phyloP scores from a whole-genome alignment of 2,329 filamentous ascomycete species.

The Calonectria multiphialidica region DNA sequence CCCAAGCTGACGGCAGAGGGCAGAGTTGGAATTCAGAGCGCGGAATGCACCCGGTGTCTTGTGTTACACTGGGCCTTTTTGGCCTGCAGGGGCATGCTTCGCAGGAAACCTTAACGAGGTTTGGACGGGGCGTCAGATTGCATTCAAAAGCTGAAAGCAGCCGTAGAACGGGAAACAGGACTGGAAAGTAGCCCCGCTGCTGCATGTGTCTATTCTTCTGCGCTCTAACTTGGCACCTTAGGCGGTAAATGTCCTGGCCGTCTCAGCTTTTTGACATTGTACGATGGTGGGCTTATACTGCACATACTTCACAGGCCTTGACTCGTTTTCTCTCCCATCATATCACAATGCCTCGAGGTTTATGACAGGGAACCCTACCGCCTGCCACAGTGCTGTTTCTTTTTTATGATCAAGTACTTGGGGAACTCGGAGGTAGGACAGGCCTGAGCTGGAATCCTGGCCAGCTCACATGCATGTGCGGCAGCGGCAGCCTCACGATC shows the following conservation, averaged over 20 bases:
- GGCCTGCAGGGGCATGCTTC: not conserved
- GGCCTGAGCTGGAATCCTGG: not conserved
- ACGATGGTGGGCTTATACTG: slow-evolving; percentile 9
- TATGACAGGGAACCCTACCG: not conserved
- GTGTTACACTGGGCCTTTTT: slow-evolving; percentile 16
- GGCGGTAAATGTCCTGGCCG: not conserved
- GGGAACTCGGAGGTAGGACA: not conserved
- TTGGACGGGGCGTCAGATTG: not conserved
- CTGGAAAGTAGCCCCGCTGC: not conserved
- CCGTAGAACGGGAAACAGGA: not conserved
- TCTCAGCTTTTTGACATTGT: slow-evolving; percentile 15
- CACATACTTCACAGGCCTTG: not conserved
- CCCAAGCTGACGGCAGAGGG: not conserved
- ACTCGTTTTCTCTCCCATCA: not conserved
- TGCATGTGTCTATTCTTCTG: not conserved
- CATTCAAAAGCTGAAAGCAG: not conserved
- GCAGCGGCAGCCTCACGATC: not conserved
- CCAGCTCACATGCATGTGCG: not conserved
- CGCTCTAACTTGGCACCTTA: not conserved
- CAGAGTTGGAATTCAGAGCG: not conserved
- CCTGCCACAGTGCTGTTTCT: not conserved
- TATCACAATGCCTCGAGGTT: not conserved
- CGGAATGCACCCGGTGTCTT: slow-evolving; percentile 5
- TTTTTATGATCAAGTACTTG: not conserved
- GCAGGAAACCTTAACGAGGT: not conserved